Percentiles rank a stretch among this genome's conserved stretches.
Conservation (phyloP, 768 basidiomycete species). For the Trichaptum fuscoviolaceum region DNA sequence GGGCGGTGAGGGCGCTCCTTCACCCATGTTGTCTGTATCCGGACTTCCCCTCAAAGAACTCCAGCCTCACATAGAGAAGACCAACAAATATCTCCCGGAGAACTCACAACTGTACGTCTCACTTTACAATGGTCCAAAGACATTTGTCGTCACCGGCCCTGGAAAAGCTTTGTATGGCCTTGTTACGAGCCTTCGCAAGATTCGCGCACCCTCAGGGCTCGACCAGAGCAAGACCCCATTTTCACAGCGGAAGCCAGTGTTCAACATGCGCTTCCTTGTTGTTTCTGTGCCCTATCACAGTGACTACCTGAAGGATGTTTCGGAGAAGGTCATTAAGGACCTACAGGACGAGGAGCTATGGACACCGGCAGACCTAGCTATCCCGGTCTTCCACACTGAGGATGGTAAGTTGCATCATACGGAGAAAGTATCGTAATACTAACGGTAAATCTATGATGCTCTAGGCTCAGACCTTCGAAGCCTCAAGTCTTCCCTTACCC, state of each 20-base stretch:
- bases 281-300: conserved; percentile 97
- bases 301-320: conserved; percentile 66
- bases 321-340: conserved; percentile 75
- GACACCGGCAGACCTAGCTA: conserved; percentile 58
- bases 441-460: conserved; percentile 1
- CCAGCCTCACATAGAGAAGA: conserved; percentile 75
- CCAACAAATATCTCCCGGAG: conserved; percentile 77
- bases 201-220: conserved; percentile 77
- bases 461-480: conserved; percentile 82
- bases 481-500: conserved; percentile 66
- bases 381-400: conserved; percentile 91
- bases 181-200: conserved; percentile 84
- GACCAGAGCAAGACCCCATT: conserved; percentile 94
- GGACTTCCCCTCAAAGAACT: conserved; percentile 76
- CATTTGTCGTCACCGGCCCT: conserved; percentile 91
- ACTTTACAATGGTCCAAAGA: conserved; percentile 88
- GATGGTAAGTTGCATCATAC: conserved; percentile 55
- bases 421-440: conserved; percentile 7
- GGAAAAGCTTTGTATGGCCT: conserved; percentile 90
- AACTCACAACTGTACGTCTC: conserved; percentile 82
- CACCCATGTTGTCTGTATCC: conserved; percentile 89
- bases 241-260: conserved; percentile 92
- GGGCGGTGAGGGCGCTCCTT: conserved; percentile 89
- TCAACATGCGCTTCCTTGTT: conserved; percentile 90
- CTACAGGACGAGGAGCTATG: conserved; percentile 75